phyloP scores from a whole-genome alignment of 805 yeast species.

The Sugiyamaella valdiviana region DNA sequence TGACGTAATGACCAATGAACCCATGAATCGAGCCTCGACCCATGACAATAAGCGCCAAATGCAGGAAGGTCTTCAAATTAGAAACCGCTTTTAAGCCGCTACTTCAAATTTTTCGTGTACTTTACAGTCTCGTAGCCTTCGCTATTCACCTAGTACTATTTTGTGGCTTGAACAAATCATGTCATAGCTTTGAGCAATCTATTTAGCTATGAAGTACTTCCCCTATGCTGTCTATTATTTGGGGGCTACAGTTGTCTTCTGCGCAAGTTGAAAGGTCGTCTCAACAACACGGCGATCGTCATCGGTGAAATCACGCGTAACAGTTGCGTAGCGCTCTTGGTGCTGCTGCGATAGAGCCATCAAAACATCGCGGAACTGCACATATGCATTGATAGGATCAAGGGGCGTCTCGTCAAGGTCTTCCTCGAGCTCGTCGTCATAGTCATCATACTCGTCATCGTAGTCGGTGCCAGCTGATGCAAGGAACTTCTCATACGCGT shows the following conservation, averaged over 20 bases:
- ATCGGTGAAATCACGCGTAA: constrained; percentile 38
- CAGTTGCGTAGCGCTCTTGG: constrained; percentile 41
- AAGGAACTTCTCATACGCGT: constrained; percentile 44
- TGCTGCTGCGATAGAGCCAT: constrained; percentile 44
- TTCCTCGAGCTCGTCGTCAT: constrained; percentile 66
- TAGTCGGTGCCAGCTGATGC: constrained; percentile 28
- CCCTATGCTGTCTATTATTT: background rate
- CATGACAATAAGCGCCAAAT: background rate
- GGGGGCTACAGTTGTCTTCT: background rate
- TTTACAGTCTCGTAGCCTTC: no score
- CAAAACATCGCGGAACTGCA: constrained; percentile 54
- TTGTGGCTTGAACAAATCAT: no score
- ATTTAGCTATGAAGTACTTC: no score
- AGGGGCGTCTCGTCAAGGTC: constrained; percentile 74
- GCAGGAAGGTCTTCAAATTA: no score
- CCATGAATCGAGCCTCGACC: background rate
- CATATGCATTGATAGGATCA: constrained; percentile 68
- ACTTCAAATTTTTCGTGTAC: no score
- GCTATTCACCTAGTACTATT: no score
- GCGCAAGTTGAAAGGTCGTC: constrained; percentile 28
- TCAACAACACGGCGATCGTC: constrained; percentile 35
- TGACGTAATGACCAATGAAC: background rate
- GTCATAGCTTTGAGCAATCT: no score
- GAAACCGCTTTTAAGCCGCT: no score
- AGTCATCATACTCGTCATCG: constrained; percentile 28